Base-by-base conservation (phyloP, 2,329 filamentous ascomycete genomes). In the Septoria linicola region DNA sequence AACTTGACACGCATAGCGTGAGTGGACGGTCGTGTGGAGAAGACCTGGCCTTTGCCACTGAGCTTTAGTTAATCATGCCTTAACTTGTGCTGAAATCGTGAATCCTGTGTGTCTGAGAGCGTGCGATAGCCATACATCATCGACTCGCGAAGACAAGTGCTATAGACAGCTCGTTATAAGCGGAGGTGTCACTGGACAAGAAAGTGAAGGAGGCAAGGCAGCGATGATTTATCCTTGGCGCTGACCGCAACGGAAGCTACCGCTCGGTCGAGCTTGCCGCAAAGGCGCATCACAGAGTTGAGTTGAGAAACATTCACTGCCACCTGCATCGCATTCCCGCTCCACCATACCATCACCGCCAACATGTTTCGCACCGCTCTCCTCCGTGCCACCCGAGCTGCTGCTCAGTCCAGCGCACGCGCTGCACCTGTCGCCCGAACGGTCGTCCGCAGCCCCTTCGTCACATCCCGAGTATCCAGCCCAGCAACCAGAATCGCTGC, bases 361-460 rank as follows among this genome's bases (percentile, higher is more conserved):
- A 83, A 67, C 61, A 97, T 97, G 92, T 90, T 96, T 81, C 88
- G 92, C 77, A 84, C 88, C 73, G 85, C 88, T 70, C 75, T 93
- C 72, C 79, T 92, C 77, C 87, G 87, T 76, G 86, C 88, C 68
- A 82, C 87, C 72, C 79, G 83, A 69, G 73, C 69, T 57, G 69
- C 72, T 51, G 67, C 68, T 44, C 70, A 72, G 61, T 68, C 72
- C 54, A 67, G 70, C 51, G 65, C 71, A 51, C 68, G 73, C 55
- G 74, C 64, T 73, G 76, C 82, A 72, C 79, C 81, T 70, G 75
- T 79, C 71, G 73, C 72, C 34, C 51, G 59, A 35, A 56, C 59
- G 64, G 75, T 77, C 51, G 41, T 59, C 25, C 61, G 58, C 68
- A 80, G 75, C 71, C 77, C 82, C 70, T 75, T 85, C 73, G 76